phyloP scores from a whole-genome alignment of 805 yeast species.

The Candida coquimbonensis region DNA sequence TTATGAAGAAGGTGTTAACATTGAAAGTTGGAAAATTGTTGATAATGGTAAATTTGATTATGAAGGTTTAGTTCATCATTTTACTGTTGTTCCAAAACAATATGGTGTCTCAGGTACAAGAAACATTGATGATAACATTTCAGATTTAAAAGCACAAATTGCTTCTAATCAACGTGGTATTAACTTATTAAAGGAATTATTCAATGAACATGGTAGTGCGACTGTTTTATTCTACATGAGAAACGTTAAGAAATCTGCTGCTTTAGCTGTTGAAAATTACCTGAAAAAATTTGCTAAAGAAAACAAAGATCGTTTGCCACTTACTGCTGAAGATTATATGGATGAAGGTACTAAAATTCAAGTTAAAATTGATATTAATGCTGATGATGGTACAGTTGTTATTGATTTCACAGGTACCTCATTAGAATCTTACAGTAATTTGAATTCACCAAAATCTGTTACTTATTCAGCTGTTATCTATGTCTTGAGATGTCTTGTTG shows the following conservation, averaged over 20 bases:
- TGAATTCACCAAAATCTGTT: constrained; percentile 50
- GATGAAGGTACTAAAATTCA: constrained; percentile 51
- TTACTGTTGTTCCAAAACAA: constrained; percentile 39
- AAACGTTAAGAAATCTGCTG: constrained; percentile 39
- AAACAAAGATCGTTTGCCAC: constrained; percentile 28
- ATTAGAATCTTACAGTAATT: constrained; percentile 42
- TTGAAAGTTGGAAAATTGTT: constrained; percentile 45
- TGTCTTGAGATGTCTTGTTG: constrained; percentile 44
- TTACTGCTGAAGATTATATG: constrained; percentile 41
- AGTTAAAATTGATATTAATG: constrained; percentile 34
- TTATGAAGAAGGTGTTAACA: constrained; percentile 50
- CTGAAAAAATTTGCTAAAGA: constrained; percentile 34
- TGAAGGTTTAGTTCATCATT: constrained; percentile 37
- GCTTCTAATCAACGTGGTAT: constrained; percentile 50
- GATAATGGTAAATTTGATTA: constrained; percentile 45
- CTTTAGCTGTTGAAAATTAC: constrained; percentile 34
- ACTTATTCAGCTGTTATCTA: constrained; percentile 47
- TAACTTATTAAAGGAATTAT: constrained; percentile 33
- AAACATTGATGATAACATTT: constrained; percentile 45
- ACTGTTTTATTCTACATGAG: constrained; percentile 42
- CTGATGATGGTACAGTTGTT: constrained; percentile 32
- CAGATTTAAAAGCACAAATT: constrained; percentile 42
- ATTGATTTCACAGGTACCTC: constrained; percentile 51
- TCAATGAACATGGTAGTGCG: constrained; percentile 36
- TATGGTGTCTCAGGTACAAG: constrained; percentile 53